A percentile compares a stretch with the other conserved stretches of the same genome.
Evolutionary conservation across 2,329 filamentous ascomycete species (phyloP).

Genomic region (Apiospora arundinis): DNA sequence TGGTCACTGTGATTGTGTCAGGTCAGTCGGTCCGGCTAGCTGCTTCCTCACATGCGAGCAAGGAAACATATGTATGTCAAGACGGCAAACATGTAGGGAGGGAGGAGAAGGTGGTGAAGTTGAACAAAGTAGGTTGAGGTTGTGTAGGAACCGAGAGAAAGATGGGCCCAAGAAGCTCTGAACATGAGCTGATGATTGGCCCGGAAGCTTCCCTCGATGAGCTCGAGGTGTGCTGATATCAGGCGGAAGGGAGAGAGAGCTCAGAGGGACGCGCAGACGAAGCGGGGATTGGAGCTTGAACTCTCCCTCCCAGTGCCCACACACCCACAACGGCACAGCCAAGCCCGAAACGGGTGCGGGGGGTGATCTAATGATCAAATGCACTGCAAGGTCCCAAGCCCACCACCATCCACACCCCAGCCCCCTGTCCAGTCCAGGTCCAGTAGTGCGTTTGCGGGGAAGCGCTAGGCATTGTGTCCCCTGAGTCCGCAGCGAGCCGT

Average conservation of each 20-base stretch:
- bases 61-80: background rate
- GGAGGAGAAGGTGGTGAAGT: background rate
- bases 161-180: background rate
- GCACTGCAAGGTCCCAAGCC: conserved; percentile 10
- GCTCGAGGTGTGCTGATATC: conserved; percentile 15
- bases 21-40: background rate
- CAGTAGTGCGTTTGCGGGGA: conserved; percentile 10
- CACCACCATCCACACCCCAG: background rate
- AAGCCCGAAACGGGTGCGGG: background rate
- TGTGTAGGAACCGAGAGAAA: background rate
- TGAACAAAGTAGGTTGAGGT: background rate
- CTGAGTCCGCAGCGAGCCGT: background rate
- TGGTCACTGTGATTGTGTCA: conserved; percentile 1
- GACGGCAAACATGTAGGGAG: background rate
- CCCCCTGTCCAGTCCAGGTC: background rate
- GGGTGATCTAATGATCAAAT: background rate
- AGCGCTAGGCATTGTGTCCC: background rate
- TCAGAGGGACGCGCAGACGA: background rate
- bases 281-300: background rate
- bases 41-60: background rate
- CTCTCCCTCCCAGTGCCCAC: background rate
- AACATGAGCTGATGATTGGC: background rate
- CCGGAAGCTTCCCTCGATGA: background rate
- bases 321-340: background rate
- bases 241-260: background rate